Percentiles rank a stretch among this genome's conserved stretches.
Conservation (phyloP, 1,284 basidiomycete species). For the Rhodotorula sp. region DNA sequence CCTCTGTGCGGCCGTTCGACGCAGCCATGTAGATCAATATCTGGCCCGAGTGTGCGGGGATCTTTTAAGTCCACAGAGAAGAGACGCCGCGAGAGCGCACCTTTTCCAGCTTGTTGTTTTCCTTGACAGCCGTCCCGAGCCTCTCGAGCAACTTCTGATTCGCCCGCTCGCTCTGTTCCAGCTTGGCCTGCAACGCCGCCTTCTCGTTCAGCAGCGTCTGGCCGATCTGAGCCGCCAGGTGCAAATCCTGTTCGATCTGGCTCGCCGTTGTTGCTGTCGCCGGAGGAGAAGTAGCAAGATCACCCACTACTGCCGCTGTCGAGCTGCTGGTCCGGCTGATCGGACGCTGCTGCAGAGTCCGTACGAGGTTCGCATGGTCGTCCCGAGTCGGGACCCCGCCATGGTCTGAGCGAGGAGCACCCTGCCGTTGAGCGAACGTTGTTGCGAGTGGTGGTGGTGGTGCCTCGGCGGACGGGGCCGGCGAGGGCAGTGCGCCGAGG, state of each 20-base stretch:
- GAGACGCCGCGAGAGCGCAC: conserved; percentile 50
- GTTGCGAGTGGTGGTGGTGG: too few relatives aligned
- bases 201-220: conserved; percentile 71
- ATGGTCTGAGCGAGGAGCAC: too few relatives aligned
- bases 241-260: conserved; percentile 37
- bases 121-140: conserved; percentile 54
- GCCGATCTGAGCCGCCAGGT: conserved; percentile 62
- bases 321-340: not conserved
- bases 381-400: not conserved
- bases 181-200: conserved; percentile 26
- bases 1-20: conserved; percentile 54
- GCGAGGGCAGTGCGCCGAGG: not conserved
- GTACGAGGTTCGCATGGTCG: conserved; percentile 15
- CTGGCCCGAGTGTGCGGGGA: not conserved
- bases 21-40: not conserved
- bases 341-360: conserved; percentile 17
- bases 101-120: conserved; percentile 67
- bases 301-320: not conserved
- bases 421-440: too few relatives aligned
- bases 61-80: conserved; percentile 38
- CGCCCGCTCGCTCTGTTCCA: conserved; percentile 35
- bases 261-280: not conserved
- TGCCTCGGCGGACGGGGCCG: too few relatives aligned
- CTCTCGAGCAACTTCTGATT: conserved; percentile 45
- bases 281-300: not conserved